phyloP scores from a whole-genome alignment of 106 monocot species.

The Dendrobium officinale region DNA sequence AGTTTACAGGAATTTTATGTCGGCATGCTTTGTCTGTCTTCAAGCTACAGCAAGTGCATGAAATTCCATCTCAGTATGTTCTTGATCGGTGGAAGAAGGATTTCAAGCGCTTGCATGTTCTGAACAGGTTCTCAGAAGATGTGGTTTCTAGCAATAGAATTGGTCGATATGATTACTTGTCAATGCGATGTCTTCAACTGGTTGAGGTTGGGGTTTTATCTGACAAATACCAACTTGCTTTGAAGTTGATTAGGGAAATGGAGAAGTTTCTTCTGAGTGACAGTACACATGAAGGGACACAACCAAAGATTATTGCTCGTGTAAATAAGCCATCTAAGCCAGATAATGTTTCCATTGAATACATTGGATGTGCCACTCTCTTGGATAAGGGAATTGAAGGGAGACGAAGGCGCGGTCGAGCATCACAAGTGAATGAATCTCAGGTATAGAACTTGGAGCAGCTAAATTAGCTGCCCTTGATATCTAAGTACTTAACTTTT shows the following conservation, averaged over 20 bases:
- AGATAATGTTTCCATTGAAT: conserved; percentile 17
- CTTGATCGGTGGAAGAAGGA: conserved; percentile 66
- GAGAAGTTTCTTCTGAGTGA: conserved; percentile 56
- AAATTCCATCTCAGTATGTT: conserved; percentile 45
- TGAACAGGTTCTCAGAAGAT: conserved; percentile 22
- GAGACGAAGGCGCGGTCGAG: conserved; percentile 5
- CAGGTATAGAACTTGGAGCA: conserved; percentile 33
- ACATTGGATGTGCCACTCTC: conserved; percentile 13
- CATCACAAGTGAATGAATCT: conserved; percentile 18
- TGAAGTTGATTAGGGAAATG: conserved; percentile 46
- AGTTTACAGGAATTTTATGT: conserved; percentile 50
- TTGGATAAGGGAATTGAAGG: conserved; percentile 30
- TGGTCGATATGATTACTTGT: conserved; percentile 51
- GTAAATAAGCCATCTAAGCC: conserved; percentile 41
- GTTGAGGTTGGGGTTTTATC: conserved; percentile 42
- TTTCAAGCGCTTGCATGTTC: conserved; percentile 45
- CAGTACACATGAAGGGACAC: conserved; percentile 46
- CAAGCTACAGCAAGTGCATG: conserved; percentile 46
- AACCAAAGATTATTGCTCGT: conserved; percentile 54
- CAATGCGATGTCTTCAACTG: conserved; percentile 55
- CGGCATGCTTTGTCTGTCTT: conserved; percentile 52
- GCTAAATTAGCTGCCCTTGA: conserved; percentile 32
- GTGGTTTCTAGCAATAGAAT: conserved; percentile 38
- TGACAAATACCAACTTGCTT: conserved; percentile 52
- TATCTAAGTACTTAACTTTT: conserved; percentile 39